A percentile compares a stretch with the other conserved stretches of the same genome.
Conservation (phyloP, 2,329 filamentous ascomycete genomes). For the Cercospora sojina region DNA sequence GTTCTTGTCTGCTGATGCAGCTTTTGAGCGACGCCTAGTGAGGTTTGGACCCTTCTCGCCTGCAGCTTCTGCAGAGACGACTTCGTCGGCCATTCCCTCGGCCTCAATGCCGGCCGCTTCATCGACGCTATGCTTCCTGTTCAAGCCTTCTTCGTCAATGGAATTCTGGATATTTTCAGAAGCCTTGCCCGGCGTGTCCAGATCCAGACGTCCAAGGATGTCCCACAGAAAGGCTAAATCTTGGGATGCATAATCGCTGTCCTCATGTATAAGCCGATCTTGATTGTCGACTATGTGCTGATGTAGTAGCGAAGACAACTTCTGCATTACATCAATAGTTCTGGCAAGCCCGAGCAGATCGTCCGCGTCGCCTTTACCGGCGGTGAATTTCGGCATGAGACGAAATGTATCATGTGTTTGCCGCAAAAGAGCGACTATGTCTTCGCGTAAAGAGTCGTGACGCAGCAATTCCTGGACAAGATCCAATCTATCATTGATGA, state of each 20-base stretch:
- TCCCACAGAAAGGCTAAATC: constrained; percentile 35
- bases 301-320: constrained; percentile 56
- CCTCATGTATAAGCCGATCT: constrained; percentile 37
- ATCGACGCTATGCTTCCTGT: constrained; percentile 73
- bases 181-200: constrained; percentile 66
- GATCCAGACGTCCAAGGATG: constrained; percentile 57
- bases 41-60: constrained; percentile 49
- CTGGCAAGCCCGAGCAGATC: constrained; percentile 80
- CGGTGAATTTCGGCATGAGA: constrained; percentile 87
- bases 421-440: constrained; percentile 65
- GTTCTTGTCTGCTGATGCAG: constrained; percentile 7
- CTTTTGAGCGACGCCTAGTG: constrained; percentile 26
- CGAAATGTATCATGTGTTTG: constrained; percentile 83
- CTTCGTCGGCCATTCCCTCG: constrained; percentile 69
- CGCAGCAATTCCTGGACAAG: constrained; percentile 74
- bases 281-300: constrained; percentile 34
- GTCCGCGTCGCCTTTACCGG: constrained; percentile 87
- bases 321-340: constrained; percentile 72
- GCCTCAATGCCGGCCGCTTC: constrained; percentile 70
- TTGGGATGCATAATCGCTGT: constrained; percentile 11
- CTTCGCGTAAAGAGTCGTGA: constrained; percentile 66
- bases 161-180: constrained; percentile 70
- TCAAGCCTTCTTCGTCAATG: constrained; percentile 91
- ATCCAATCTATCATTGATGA: constrained; percentile 77
- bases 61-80: constrained; percentile 65